Conservation (phyloP, 179 eudicot species). For the Monotropa hypopitys region DNA sequence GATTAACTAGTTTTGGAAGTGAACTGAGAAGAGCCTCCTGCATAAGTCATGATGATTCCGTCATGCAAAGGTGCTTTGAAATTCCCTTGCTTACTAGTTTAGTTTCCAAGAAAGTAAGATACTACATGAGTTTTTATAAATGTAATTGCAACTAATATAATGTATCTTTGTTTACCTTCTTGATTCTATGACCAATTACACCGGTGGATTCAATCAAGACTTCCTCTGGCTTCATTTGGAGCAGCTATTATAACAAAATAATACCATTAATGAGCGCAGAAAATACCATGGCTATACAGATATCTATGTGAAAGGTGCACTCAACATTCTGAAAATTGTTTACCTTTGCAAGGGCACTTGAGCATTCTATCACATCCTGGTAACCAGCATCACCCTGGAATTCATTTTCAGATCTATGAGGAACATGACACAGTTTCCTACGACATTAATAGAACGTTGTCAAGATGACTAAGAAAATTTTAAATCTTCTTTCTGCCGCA, state of each 20-base stretch:
- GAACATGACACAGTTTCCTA: slow-evolving; percentile 3
- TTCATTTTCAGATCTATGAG: slow-evolving; percentile 11
- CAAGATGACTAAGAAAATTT: background rate
- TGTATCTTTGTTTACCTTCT: slow-evolving; percentile 45
- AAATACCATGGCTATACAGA: background rate
- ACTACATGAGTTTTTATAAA: background rate
- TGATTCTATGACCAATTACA: slow-evolving; percentile 89
- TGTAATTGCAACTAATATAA: background rate
- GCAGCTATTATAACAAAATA: slow-evolving; percentile 29
- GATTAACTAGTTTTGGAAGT: slow-evolving; percentile 58
- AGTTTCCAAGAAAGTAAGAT: background rate
- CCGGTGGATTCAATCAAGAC: slow-evolving; percentile 93
- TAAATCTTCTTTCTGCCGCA: background rate
- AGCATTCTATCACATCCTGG: slow-evolving; percentile 73
- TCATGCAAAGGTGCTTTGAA: background rate
- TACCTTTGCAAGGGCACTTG: slow-evolving; percentile 70
- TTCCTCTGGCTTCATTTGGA: slow-evolving; percentile 48
- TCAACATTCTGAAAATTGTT: slow-evolving; percentile 5
- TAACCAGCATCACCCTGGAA: slow-evolving; percentile 90
- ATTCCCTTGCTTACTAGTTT: background rate
- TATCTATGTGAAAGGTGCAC: background rate
- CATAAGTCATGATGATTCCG: slow-evolving; percentile 11
- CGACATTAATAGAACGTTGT: slow-evolving; percentile 1
- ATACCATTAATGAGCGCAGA: slow-evolving; percentile 2
- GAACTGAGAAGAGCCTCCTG: slow-evolving; percentile 82